These are phyloP conservation scores for Trichoderma koningii DNA, from an alignment of 2,329 filamentous ascomycete species.

Conservation along the genomic window DNA sequence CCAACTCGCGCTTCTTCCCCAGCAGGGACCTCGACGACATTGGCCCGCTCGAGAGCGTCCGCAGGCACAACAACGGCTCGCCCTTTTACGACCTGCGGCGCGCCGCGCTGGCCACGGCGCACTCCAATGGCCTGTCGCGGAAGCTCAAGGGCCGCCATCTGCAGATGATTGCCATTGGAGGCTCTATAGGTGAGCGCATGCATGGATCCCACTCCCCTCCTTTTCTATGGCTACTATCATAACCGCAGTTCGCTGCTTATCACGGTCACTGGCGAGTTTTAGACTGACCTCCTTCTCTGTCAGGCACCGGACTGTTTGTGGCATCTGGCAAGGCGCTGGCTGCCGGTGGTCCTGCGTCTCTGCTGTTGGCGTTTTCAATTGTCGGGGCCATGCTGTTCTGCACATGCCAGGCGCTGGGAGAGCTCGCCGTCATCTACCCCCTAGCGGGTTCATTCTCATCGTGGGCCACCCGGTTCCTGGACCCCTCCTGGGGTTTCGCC, in stretches of 20 bases:
- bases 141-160: constrained; percentile 81
- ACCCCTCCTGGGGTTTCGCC: constrained; percentile 91
- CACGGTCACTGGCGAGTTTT: not conserved
- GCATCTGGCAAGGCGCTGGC: constrained; percentile 73
- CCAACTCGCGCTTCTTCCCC: constrained; percentile 51
- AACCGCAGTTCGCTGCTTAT: not conserved
- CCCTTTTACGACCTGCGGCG: constrained; percentile 59
- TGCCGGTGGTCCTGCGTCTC: constrained; percentile 73
- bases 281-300: not conserved
- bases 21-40: constrained; percentile 42
- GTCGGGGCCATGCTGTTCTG: constrained; percentile 88
- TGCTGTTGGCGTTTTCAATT: constrained; percentile 75
- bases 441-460: constrained; percentile 90
- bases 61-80: constrained; percentile 41
- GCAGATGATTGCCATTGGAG: constrained; percentile 97
- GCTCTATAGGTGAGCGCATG: constrained; percentile 70
- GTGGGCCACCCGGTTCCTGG: constrained; percentile 88
- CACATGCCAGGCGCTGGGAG: constrained; percentile 87
- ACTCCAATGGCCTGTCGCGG: constrained; percentile 72
- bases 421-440: constrained; percentile 87
- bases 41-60: constrained; percentile 24
- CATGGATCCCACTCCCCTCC: not conserved
- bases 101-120: constrained; percentile 68
- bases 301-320: constrained; percentile 83
- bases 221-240: not conserved